Conservation (phyloP, 768 basidiomycete species). For the Mycena vulgaris region DNA sequence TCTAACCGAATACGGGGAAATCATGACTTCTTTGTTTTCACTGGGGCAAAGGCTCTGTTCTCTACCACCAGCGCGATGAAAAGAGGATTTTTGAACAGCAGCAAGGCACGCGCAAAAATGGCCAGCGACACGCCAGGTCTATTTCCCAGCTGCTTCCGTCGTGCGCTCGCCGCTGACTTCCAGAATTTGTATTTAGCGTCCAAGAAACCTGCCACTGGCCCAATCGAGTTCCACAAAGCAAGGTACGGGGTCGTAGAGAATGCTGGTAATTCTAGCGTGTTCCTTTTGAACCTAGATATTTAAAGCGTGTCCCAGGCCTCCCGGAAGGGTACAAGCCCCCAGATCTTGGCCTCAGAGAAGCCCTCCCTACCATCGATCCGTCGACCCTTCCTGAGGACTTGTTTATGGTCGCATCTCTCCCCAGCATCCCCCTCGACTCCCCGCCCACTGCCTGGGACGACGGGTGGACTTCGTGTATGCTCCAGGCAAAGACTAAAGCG, state of each 20-base stretch:
- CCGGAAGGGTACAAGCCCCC: slow-evolving; percentile 1
- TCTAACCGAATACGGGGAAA: too few species aligned
- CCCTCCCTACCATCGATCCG: not conserved
- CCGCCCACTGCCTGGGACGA: not conserved
- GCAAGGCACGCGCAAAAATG: not conserved
- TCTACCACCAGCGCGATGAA: slow-evolving; percentile 13
- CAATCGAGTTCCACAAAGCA: not conserved
- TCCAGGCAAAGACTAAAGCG: not conserved
- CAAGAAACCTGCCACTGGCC: not conserved
- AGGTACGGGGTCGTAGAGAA: not conserved
- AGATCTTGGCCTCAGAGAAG: not conserved
- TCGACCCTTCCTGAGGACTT: not conserved
- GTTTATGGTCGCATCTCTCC: not conserved
- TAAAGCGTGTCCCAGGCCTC: not conserved
- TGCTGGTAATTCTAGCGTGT: not conserved
- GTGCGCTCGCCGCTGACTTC: not conserved
- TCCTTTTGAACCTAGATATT: not conserved
- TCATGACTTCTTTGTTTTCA: too few species aligned
- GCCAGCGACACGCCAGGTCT: not conserved
- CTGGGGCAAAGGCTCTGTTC: too few species aligned
- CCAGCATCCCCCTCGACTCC: not conserved
- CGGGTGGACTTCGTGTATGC: not conserved
- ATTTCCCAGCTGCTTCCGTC: not conserved
- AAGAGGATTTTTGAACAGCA: slow-evolving; percentile 11
- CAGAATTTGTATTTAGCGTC: too few species aligned